Percentiles rank a stretch among this genome's conserved stretches.
phyloP scores from a whole-genome alignment of 805 yeast species.

The Candida verbasci region DNA sequence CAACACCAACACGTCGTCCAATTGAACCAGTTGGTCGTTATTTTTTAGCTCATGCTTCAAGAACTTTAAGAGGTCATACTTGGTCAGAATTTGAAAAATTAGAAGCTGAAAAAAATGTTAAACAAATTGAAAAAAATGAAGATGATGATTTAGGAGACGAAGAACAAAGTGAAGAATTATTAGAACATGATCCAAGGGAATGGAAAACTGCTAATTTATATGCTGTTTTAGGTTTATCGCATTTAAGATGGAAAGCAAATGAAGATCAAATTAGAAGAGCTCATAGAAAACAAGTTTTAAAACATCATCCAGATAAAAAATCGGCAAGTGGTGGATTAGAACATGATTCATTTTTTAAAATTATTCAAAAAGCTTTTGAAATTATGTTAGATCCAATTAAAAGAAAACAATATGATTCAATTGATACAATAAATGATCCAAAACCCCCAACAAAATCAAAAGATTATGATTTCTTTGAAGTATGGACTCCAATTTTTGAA shows the following conservation, averaged over 20 bases:
- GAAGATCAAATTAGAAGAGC: conserved; percentile 93
- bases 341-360: conserved; percentile 95
- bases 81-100: conserved; percentile 96
- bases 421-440: conserved; percentile 85
- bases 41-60: conserved; percentile 93
- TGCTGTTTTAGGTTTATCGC: conserved; percentile 90
- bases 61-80: conserved; percentile 94
- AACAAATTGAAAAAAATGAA: conserved; percentile 56
- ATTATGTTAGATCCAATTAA: conserved; percentile 77
- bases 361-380: conserved; percentile 96
- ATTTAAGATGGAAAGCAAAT: conserved; percentile 86
- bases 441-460: conserved; percentile 65
- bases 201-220: conserved; percentile 97
- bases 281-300: conserved; percentile 92
- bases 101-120: conserved; percentile 86
- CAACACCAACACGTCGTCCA: conserved; percentile 69
- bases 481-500: conserved; percentile 89
- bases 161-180: conserved; percentile 63
- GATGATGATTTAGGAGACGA: conserved; percentile 72
- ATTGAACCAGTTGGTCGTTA: conserved; percentile 96
- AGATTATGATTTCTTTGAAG: conserved; percentile 85
- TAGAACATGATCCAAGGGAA: conserved; percentile 92
- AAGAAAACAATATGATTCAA: conserved; percentile 94
- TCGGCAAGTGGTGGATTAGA: conserved; percentile 85
- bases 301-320: conserved; percentile 98